These are phyloP conservation scores for Plectosphaerella cucumerina DNA, from an alignment of 2,329 filamentous ascomycete genomes.

Conservation along the genomic window DNA sequence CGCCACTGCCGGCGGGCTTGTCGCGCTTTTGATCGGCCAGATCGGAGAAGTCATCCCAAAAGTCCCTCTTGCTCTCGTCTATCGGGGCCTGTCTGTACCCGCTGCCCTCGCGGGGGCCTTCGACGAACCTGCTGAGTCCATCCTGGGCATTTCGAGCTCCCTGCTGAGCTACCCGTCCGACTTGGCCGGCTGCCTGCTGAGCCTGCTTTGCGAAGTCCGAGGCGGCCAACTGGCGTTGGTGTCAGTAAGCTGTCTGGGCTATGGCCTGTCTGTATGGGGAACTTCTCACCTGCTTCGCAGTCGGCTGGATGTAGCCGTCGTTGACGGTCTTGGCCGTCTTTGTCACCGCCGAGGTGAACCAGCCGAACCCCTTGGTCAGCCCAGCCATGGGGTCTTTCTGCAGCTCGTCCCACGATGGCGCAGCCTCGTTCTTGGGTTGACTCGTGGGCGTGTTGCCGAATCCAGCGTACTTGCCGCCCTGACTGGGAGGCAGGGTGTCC, in stretches of 20 bases:
- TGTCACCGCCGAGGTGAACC: conserved; percentile 82
- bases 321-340: conserved; percentile 92
- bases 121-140: conserved; percentile 81
- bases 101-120: conserved; percentile 53
- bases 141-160: conserved; percentile 74
- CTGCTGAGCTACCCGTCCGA: conserved; percentile 61
- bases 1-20: conserved; percentile 30
- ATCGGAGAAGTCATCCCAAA: conserved; percentile 88
- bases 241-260: neutral
- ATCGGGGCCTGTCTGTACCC: conserved; percentile 35
- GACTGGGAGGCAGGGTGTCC: conserved; percentile 73
- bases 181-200: conserved; percentile 58
- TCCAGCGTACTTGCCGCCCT: conserved; percentile 88
- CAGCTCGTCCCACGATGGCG: conserved; percentile 79
- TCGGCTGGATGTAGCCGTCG: conserved; percentile 87
- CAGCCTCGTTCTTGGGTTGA: conserved; percentile 36
- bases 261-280: neutral
- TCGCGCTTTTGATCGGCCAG: conserved; percentile 53
- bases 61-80: conserved; percentile 69
- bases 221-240: conserved; percentile 62
- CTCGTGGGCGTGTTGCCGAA: conserved; percentile 76
- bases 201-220: conserved; percentile 71
- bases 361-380: conserved; percentile 87
- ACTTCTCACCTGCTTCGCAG: conserved; percentile 73
- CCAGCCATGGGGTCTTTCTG: conserved; percentile 88